A percentile compares a stretch with the other conserved stretches of the same genome.
phyloP scores from a whole-genome alignment of 306 rosid genomes.

The Trifolium repens region DNA sequence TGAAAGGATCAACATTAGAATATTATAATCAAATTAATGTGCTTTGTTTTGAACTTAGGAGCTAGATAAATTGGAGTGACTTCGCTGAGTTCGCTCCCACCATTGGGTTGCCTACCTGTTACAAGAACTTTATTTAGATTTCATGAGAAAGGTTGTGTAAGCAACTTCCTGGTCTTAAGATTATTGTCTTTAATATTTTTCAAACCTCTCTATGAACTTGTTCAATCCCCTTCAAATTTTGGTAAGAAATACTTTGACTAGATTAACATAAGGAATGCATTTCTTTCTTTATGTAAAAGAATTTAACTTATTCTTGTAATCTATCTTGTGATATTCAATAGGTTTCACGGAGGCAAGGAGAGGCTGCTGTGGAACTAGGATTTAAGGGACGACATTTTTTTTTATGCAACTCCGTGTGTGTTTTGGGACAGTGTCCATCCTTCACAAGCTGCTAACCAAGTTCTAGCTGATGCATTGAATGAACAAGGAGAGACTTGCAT shows the following conservation, averaged over 20 bases:
- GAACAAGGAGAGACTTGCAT: slow-evolving; percentile 39
- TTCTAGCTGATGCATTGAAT: slow-evolving; percentile 77
- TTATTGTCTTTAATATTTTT: slow-evolving; percentile 83
- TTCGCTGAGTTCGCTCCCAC: slow-evolving; percentile 88
- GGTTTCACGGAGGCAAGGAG: slow-evolving; percentile 78
- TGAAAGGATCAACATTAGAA: background rate
- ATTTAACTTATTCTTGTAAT: slow-evolving; percentile 6
- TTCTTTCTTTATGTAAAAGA: background rate
- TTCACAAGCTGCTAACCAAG: slow-evolving; percentile 82
- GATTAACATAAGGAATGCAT: background rate
- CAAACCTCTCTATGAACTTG: slow-evolving; percentile 75
- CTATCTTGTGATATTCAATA: slow-evolving; percentile 29
- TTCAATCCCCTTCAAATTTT: slow-evolving; percentile 71
- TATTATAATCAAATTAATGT: background rate
- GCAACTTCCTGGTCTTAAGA: slow-evolving; percentile 72
- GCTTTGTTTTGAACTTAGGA: slow-evolving; percentile 57
- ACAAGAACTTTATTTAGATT: slow-evolving; percentile 69
- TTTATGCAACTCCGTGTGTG: slow-evolving; percentile 86
- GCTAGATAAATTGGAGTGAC: slow-evolving; percentile 92
- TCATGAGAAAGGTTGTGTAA: slow-evolving; percentile 72
- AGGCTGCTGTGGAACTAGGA: slow-evolving; percentile 93
- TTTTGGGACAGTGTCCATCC: slow-evolving; percentile 97
- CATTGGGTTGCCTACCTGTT: slow-evolving; percentile 89
- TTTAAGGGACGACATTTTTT: slow-evolving; percentile 71
- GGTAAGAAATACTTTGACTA: slow-evolving; percentile 54